These are phyloP conservation scores for Cudoniella acicularis DNA, from an alignment of 495 filamentous ascomycete species.

Conservation along the genomic window DNA sequence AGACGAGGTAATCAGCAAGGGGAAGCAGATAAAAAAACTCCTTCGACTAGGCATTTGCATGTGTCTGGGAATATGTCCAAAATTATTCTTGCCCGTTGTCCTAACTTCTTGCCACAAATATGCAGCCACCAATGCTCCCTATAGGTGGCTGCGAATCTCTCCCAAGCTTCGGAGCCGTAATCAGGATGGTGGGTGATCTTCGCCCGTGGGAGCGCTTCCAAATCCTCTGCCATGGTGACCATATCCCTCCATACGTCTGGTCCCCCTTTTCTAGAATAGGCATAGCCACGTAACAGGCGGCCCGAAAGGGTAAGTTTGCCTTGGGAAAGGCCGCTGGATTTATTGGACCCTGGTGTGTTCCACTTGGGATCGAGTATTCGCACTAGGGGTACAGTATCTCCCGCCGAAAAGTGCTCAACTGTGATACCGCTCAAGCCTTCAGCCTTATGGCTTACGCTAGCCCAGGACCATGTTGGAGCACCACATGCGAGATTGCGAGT, in stretches of 20 bases:
- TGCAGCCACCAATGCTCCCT: not conserved
- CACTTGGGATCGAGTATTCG: not conserved
- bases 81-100: conserved; percentile 1
- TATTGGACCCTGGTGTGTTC: not conserved
- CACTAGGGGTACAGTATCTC: not conserved
- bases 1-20: not conserved
- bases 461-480: conserved; percentile 7
- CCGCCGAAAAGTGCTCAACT: not conserved
- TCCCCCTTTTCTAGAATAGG: conserved; percentile 2
- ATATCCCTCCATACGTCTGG: conserved; percentile 2
- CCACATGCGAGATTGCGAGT: not conserved
- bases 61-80: conserved; percentile 4
- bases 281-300: not conserved
- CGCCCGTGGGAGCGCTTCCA: not conserved
- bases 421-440: not conserved
- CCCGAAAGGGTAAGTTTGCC: not conserved
- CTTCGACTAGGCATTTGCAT: not conserved
- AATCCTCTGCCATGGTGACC: conserved; percentile 2
- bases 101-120: conserved; percentile 1
- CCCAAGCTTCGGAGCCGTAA: not conserved
- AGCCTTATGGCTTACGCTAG: not conserved
- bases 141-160: not conserved
- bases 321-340: not conserved
- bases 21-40: conserved; percentile 1
- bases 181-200: not conserved